Base-by-base conservation (phyloP, 2,329 filamentous ascomycete genomes). In the Cladosporium phlei region DNA sequence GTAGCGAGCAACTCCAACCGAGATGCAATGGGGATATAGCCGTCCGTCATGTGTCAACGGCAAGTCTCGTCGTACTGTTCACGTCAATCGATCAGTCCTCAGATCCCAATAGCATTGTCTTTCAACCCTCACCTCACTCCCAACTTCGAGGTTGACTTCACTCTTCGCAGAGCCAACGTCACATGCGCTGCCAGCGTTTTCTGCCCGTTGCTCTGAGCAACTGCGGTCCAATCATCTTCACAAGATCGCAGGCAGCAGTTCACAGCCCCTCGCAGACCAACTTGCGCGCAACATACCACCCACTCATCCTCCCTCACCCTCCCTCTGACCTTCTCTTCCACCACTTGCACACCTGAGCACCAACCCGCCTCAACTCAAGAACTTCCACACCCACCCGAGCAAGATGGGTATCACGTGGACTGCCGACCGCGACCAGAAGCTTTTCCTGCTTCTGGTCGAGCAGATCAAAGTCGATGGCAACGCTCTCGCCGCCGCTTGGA, bases 401-500 rank as follows among this genome's bases (percentile, higher is more conserved):
- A 54, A 35, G 4, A 60, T 58, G 55, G 49, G 55, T 4, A 49
- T 37, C 9, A 50, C 30, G 22, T 61, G 59, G 59, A 57, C 49
- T 12, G 19, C 54, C 6, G 53, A 52, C 6, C 49, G 52, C 16
- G 50, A 62, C 30, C 48, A 59, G 50, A 47, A 50, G n/a, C 43
- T 61, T 2, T 35, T 61, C 33, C 49, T 60, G n/a, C 51, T 59
- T 4, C 27, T 58, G 21, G 32, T 59, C 47, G 35, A 52, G 4
- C 33, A 46, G 2, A 17, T 52, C 21, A 53, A 55, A n/a, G 27
- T 55, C 46, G 44, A 57, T 29, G 45, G 29, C 38, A 21, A 56
- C 0, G 47, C 52, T 9, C 12, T 16, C 14, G 32, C 32, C 8
- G 38, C 37, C 2, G 32, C 38, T 3, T 61, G 55, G 53, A 38